Percentiles rank a stretch among this genome's conserved stretches.
Conservation (phyloP, 768 basidiomycete genomes). For the Leccinum longicurvipes region DNA sequence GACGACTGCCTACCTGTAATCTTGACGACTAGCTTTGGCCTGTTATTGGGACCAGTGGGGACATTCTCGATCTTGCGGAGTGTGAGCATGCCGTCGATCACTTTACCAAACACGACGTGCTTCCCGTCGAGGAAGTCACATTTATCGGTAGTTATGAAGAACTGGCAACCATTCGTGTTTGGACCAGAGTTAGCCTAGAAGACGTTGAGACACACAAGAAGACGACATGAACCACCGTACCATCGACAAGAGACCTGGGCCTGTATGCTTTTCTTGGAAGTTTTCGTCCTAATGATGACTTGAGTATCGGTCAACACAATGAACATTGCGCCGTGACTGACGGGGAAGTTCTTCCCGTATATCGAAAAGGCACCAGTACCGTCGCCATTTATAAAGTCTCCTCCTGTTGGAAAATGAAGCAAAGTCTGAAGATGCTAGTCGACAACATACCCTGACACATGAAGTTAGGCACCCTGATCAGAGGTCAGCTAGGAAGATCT, state of each 20-base stretch:
- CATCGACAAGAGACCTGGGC: conserved; percentile 89
- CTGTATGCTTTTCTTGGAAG: conserved; percentile 85
- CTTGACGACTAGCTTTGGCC: conserved; percentile 86
- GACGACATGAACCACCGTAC: conserved; percentile 35
- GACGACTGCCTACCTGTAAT: conserved; percentile 62
- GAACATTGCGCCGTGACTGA: conserved; percentile 32
- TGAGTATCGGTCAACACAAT: background rate
- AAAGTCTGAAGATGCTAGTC: background rate
- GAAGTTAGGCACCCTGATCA: conserved; percentile 76
- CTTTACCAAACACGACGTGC: conserved; percentile 89
- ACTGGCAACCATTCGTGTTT: conserved; percentile 95
- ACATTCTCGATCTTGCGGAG: conserved; percentile 96
- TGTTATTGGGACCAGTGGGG: conserved; percentile 84
- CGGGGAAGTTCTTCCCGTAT: conserved; percentile 91
- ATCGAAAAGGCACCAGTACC: conserved; percentile 97
- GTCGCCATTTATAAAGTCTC: conserved; percentile 92
- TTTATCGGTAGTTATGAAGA: conserved; percentile 94
- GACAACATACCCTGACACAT: conserved; percentile 81
- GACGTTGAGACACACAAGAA: background rate
- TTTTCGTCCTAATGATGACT: conserved; percentile 75
- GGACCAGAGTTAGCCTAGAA: conserved; percentile 89
- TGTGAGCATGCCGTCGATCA: conserved; percentile 92
- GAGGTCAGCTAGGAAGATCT: conserved; percentile 5
- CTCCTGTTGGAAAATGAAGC: conserved; percentile 47
- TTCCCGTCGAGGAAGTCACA: conserved; percentile 96